Evolutionary conservation across 306 rosid genomes (phyloP).

Genomic region (Castanea mollissima): DNA sequence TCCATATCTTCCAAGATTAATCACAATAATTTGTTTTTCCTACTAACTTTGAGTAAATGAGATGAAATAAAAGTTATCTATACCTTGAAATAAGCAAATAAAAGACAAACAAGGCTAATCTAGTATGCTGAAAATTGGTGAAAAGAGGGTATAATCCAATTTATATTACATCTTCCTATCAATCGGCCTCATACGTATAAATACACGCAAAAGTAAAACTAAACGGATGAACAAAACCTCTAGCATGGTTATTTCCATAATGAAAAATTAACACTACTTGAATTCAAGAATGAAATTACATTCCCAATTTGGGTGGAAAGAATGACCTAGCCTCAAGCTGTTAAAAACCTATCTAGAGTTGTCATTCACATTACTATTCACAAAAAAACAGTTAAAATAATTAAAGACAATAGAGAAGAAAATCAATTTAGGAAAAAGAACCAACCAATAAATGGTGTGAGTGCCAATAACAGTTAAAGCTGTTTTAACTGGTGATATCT

Average conservation of each 20-base stretch:
- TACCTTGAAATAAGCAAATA: neutral
- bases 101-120: neutral
- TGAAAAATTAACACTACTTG: neutral
- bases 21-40: neutral
- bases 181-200: too few species aligned
- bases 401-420: conserved; percentile 4
- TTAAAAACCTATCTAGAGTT: conserved; percentile 24
- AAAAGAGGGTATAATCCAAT: neutral
- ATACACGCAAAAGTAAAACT: neutral
- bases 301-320: conserved; percentile 23
- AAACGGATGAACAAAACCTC: neutral
- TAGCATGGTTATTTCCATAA: conserved; percentile 11
- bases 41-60: neutral
- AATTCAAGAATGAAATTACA: conserved; percentile 23
- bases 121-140: neutral
- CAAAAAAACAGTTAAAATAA: conserved; percentile 1
- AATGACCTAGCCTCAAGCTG: conserved; percentile 21
- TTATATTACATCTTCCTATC: neutral
- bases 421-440: conserved; percentile 5
- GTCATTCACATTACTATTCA: conserved; percentile 12
- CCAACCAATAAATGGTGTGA: conserved; percentile 23
- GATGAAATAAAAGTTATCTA: neutral
- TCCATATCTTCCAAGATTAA: neutral
- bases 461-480: conserved; percentile 29
- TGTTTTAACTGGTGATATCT: conserved; percentile 7